Conservation (phyloP, 768 basidiomycete genomes). For the Tephrocybe sp. region DNA sequence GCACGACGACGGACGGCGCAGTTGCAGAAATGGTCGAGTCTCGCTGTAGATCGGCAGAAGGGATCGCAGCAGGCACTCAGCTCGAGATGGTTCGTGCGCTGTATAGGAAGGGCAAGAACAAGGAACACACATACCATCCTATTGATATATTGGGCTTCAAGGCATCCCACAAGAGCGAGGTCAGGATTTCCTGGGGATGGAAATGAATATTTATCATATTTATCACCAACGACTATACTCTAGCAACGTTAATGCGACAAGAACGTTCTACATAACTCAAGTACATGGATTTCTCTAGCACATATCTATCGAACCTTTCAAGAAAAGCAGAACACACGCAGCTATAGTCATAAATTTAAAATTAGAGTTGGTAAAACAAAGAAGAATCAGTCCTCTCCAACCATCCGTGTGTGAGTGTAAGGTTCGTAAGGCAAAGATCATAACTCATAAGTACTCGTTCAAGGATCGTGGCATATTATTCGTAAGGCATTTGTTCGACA, state of each 20-base stretch:
- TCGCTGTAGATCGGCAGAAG: slow-evolving; percentile 1
- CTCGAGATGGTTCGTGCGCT: slow-evolving; percentile 1
- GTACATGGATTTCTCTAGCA: background rate
- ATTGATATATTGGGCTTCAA: slow-evolving; percentile 3
- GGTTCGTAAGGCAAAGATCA: background rate
- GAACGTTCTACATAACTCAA: no score
- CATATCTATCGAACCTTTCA: no score
- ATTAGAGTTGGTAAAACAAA: no score
- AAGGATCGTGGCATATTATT: slow-evolving; percentile 36
- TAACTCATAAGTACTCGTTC: background rate
- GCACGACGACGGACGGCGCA: background rate
- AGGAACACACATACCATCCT: background rate
- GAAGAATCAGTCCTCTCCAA: no score
- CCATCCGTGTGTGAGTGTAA: no score
- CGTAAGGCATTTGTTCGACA: slow-evolving; percentile 83
- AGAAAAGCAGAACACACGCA: no score
- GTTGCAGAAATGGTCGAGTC: background rate
- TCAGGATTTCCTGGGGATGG: slow-evolving; percentile 9
- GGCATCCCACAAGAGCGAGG: background rate
- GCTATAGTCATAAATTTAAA: no score
- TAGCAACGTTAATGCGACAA: no score
- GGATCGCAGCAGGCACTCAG: background rate
- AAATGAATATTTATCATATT: no score
- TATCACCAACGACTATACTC: no score
- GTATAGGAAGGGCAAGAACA: background rate